Evolutionary conservation across 371 early-diverging fungal species (phyloP).

Genomic region (Saksenaea oblongispora): DNA sequence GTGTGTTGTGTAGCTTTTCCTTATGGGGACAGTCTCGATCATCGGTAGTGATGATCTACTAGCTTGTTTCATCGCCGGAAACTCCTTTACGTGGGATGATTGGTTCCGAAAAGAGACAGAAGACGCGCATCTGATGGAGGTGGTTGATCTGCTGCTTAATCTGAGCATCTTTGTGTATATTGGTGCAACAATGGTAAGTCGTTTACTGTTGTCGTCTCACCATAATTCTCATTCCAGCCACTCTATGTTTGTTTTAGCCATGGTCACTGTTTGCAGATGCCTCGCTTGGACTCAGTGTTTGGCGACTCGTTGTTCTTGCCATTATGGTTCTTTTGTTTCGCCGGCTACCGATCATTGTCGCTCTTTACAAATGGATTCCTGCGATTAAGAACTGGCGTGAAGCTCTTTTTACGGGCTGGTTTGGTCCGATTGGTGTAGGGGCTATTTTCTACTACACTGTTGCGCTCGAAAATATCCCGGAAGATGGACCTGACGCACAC

Average conservation of each 20-base stretch:
- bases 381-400: slow-evolving; percentile 70
- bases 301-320: slow-evolving; percentile 63
- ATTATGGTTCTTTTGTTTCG: slow-evolving; percentile 75
- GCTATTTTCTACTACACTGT: slow-evolving; percentile 78
- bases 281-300: slow-evolving; percentile 39
- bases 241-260: slow-evolving; percentile 43
- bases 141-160: slow-evolving; percentile 83
- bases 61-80: slow-evolving; percentile 88
- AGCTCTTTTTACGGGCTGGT: slow-evolving; percentile 92
- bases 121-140: slow-evolving; percentile 81
- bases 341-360: slow-evolving; percentile 75
- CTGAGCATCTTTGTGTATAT: slow-evolving; percentile 88
- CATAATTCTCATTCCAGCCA: background rate
- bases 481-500: slow-evolving; percentile 16
- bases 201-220: background rate
- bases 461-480: slow-evolving; percentile 37
- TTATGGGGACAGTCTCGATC: slow-evolving; percentile 75
- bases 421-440: slow-evolving; percentile 90
- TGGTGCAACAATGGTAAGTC: slow-evolving; percentile 69
- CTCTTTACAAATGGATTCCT: slow-evolving; percentile 66
- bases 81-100: slow-evolving; percentile 84
- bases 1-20: slow-evolving; percentile 53
- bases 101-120: slow-evolving; percentile 86
- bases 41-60: slow-evolving; percentile 87
- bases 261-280: slow-evolving; percentile 61